Percentiles rank a stretch among this genome's conserved stretches.
These are phyloP conservation scores for Paraphoma chrysanthemicola DNA, from an alignment of 2,329 filamentous ascomycete species.

Conservation along the genomic window DNA sequence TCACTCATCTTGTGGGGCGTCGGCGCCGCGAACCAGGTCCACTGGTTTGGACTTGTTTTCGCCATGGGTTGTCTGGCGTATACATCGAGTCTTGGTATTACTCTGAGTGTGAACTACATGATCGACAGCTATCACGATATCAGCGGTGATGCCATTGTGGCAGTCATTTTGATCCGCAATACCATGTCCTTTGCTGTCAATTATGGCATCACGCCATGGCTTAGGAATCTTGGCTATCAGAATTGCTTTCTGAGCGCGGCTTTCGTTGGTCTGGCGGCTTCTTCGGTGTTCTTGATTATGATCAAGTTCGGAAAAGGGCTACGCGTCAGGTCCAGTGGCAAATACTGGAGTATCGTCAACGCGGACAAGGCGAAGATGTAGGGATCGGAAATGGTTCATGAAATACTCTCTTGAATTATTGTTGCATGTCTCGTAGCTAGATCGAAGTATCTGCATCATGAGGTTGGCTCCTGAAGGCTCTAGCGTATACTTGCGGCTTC, in stretches of 20 bases:
- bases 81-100: slow-evolving; percentile 47
- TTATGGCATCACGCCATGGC: slow-evolving; percentile 59
- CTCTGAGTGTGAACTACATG: slow-evolving; percentile 54
- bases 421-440: too few species aligned
- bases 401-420: background rate
- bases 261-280: slow-evolving; percentile 52
- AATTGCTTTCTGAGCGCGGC: slow-evolving; percentile 54
- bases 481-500: too few species aligned
- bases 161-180: slow-evolving; percentile 59
- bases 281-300: slow-evolving; percentile 51
- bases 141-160: slow-evolving; percentile 58
- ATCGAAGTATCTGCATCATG: too few species aligned
- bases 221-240: slow-evolving; percentile 51
- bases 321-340: slow-evolving; percentile 29
- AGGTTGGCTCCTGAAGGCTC: too few species aligned
- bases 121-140: slow-evolving; percentile 59
- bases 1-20: slow-evolving; percentile 60
- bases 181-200: slow-evolving; percentile 59
- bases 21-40: slow-evolving; percentile 57
- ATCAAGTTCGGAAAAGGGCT: slow-evolving; percentile 58
- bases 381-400: background rate
- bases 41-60: slow-evolving; percentile 59
- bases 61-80: slow-evolving; percentile 51
- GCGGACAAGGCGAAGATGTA: slow-evolving; percentile 10
- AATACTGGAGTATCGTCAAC: slow-evolving; percentile 43